Evolutionary conservation across 2,329 filamentous ascomycete genomes (phyloP).

Genomic region (Trichoderma sp.): DNA sequence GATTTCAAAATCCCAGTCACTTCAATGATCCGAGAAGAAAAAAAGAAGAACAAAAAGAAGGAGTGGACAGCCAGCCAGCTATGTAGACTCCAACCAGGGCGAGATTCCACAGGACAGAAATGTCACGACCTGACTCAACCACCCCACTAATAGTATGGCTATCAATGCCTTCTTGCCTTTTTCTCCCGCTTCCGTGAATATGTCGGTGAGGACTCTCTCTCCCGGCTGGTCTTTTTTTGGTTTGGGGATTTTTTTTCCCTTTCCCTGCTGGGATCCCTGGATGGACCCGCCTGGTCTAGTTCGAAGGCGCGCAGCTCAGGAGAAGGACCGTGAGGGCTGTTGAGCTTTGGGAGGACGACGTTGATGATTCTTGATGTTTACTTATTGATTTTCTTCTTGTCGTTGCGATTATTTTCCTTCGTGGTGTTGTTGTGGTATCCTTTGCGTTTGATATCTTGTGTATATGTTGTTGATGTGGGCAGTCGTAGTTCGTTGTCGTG

Average conservation of each 20-base stretch:
- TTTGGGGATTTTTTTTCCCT: too few relatives aligned
- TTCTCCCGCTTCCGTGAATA: neutral
- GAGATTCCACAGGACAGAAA: neutral
- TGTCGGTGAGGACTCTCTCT: constrained; percentile 31
- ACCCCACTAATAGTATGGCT: constrained; percentile 20
- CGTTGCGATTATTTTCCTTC: too few relatives aligned
- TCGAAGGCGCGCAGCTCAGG: constrained; percentile 25
- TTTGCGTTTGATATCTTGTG: too few relatives aligned
- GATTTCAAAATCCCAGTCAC: too few relatives aligned
- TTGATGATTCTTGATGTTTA: neutral
- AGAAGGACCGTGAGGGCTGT: constrained; percentile 7
- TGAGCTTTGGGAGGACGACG: neutral
- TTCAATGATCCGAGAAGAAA: neutral
- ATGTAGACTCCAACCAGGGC: neutral
- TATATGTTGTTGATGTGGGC: too few relatives aligned
- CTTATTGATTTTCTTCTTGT: neutral
- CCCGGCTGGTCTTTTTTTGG: constrained; percentile 20
- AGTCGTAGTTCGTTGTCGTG: too few relatives aligned
- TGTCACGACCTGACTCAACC: constrained; percentile 7
- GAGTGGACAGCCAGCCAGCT: too few relatives aligned
- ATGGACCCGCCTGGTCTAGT: constrained; percentile 27
- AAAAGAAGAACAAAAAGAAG: neutral
- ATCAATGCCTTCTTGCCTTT: constrained; percentile 12
- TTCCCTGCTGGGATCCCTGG: constrained; percentile 19
- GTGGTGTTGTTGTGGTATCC: too few relatives aligned